A percentile compares a stretch with the other conserved stretches of the same genome.
Conservation (phyloP, 768 basidiomycete genomes). For the Leucosporidium yakuticum region DNA sequence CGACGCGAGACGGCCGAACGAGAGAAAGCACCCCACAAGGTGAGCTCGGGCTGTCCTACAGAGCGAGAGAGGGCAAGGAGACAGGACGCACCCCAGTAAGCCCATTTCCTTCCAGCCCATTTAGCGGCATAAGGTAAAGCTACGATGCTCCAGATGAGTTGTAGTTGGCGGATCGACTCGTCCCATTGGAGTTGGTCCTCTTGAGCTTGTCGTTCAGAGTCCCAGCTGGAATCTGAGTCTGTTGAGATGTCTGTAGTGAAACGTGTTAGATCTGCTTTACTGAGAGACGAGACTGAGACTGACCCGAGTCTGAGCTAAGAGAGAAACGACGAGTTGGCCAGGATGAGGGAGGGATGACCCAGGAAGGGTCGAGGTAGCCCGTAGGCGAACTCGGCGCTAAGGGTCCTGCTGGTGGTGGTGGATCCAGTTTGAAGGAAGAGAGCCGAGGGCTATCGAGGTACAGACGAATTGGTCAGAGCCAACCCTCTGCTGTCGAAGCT, state of each 20-base stretch:
- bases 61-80: not conserved
- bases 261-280: not conserved
- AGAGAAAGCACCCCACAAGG: no score
- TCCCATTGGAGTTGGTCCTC: slow-evolving; percentile 6
- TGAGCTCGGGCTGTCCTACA: no score
- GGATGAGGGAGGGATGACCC: slow-evolving; percentile 2
- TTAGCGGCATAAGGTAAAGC: slow-evolving; percentile 2
- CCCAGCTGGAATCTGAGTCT: not conserved
- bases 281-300: not conserved
- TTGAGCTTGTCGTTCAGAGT: not conserved
- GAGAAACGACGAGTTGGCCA: not conserved
- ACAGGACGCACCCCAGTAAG: not conserved
- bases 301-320: not conserved
- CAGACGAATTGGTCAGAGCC: no score
- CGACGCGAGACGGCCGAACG: no score
- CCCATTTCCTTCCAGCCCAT: not conserved
- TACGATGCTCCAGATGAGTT: slow-evolving; percentile 3
- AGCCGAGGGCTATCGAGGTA: no score
- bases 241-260: not conserved
- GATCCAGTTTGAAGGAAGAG: no score
- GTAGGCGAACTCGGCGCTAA: no score
- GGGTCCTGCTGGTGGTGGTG: no score
- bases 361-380: no score
- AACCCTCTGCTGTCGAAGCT: no score
- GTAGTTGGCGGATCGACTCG: not conserved